Evolutionary conservation across 805 yeast species (phyloP).

Genomic region (Yamadazyma laniorum): DNA sequence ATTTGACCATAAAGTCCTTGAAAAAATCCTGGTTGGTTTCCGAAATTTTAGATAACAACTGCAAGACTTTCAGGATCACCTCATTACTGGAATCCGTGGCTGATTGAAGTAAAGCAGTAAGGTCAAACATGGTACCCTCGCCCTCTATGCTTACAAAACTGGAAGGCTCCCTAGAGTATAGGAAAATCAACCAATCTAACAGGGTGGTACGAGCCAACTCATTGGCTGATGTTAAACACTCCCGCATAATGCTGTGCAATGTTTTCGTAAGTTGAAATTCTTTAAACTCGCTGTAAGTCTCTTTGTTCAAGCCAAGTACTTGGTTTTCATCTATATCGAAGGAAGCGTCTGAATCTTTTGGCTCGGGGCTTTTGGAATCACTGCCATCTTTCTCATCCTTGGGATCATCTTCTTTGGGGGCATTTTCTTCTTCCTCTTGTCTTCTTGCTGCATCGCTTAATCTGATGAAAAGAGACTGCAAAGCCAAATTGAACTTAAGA

Average conservation of each 20-base stretch:
- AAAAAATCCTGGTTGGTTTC: constrained; percentile 76
- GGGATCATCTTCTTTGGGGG: constrained; percentile 53
- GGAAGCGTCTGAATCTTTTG: too few species aligned
- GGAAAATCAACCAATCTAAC: constrained; percentile 83
- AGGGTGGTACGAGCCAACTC: constrained; percentile 82
- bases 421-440: constrained; percentile 35
- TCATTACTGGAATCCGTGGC: constrained; percentile 66
- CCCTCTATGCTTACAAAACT: constrained; percentile 16
- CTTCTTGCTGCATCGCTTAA: constrained; percentile 23
- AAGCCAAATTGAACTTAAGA: constrained; percentile 31
- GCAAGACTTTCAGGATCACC: constrained; percentile 72
- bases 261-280: constrained; percentile 47
- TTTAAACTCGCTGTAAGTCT: constrained; percentile 39
- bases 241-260: constrained; percentile 68
- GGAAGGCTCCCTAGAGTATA: constrained; percentile 36
- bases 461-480: constrained; percentile 31
- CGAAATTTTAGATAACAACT: constrained; percentile 70
- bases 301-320: constrained; percentile 44
- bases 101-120: constrained; percentile 75
- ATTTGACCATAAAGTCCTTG: constrained; percentile 67
- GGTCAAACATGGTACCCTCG: constrained; percentile 42
- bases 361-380: background rate
- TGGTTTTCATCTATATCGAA: constrained; percentile 14
- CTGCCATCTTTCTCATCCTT: constrained; percentile 6
- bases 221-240: constrained; percentile 46